These are phyloP conservation scores for Fraxinus xanthoxyloides DNA, from an alignment of 305 asterid genomes.

Conservation along the genomic window DNA sequence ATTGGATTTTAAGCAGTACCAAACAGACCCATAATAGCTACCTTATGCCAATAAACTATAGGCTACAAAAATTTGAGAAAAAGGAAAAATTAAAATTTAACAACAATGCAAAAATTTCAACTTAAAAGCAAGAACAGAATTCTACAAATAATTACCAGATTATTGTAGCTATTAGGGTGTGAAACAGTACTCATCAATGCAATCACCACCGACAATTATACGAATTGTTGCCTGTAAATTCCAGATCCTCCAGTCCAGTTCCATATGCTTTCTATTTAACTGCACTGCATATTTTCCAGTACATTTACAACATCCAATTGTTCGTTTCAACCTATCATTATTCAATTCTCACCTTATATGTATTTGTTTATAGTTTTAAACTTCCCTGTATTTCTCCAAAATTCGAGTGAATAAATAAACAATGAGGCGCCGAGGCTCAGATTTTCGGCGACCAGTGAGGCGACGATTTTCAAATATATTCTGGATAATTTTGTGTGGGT, in stretches of 20 bases:
- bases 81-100: background rate
- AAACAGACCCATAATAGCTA: no score
- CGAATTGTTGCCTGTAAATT: background rate
- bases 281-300: background rate
- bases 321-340: background rate
- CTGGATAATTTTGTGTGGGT: constrained; percentile 36
- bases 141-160: background rate
- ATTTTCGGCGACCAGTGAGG: constrained; percentile 41
- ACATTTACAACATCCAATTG: background rate
- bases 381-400: background rate
- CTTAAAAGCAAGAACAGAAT: background rate
- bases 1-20: no score
- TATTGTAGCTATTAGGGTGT: background rate
- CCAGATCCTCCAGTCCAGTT: background rate
- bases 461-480: constrained; percentile 36
- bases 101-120: background rate
- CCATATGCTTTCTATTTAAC: background rate
- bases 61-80: background rate
- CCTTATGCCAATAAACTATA: background rate
- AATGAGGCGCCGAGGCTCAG: constrained; percentile 43
- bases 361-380: background rate
- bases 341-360: background rate
- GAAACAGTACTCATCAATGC: background rate
- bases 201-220: background rate
- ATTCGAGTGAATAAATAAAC: background rate